Evolutionary conservation across 306 rosid genomes (phyloP).

Genomic region (Ochetophila trinervis): DNA sequence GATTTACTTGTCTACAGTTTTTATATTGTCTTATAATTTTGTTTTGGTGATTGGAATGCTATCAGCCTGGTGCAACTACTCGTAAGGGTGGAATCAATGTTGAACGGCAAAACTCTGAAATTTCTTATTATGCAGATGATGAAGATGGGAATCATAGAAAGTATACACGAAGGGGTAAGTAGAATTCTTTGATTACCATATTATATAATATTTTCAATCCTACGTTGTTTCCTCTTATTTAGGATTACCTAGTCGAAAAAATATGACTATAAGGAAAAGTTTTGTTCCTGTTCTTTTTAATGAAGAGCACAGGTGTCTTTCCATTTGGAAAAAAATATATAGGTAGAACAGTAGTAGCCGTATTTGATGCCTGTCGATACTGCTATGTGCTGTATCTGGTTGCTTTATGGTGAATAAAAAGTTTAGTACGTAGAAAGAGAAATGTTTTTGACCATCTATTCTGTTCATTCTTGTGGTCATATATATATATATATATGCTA

Average conservation of each 20-base stretch:
- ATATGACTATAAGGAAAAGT: not conserved
- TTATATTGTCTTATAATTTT: slow-evolving; percentile 25
- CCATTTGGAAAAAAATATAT: not conserved
- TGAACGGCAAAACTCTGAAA: slow-evolving; percentile 86
- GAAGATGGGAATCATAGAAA: slow-evolving; percentile 84
- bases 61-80: slow-evolving; percentile 95
- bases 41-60: slow-evolving; percentile 24
- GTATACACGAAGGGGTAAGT: slow-evolving; percentile 81
- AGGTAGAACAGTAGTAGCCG: not conserved
- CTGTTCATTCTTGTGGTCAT: not conserved
- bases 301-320: not conserved
- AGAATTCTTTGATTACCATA: not conserved
- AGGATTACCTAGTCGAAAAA: slow-evolving; percentile 2
- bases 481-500: slow-evolving; percentile 19
- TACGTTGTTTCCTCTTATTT: not conserved
- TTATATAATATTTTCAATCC: not conserved
- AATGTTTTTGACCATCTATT: not conserved
- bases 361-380: not conserved
- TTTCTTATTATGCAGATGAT: slow-evolving; percentile 89
- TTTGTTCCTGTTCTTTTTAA: not conserved
- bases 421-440: not conserved
- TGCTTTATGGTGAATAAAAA: not conserved
- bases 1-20: slow-evolving; percentile 9
- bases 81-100: slow-evolving; percentile 67
- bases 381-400: not conserved